Evolutionary conservation across 495 filamentous ascomycete species (phyloP).

Genomic region (Friedmanniomyces simplex): DNA sequence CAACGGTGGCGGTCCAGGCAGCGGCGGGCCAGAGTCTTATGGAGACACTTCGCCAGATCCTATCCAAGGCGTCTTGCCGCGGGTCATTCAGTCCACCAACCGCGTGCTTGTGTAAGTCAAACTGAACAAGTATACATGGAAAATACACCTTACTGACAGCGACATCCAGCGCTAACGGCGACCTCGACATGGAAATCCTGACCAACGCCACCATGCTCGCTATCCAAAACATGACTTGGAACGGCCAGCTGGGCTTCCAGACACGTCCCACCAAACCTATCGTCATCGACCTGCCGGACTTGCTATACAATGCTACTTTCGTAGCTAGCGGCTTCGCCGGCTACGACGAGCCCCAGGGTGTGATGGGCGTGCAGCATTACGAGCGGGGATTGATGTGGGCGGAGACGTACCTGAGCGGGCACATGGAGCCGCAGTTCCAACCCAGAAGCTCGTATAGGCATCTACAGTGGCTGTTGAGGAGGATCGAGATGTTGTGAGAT

Average conservation of each 20-base stretch:
- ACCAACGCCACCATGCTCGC: conserved; percentile 46
- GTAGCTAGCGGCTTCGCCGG: conserved; percentile 13
- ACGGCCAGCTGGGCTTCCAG: conserved; percentile 55
- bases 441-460: conserved; percentile 11
- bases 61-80: conserved; percentile 19
- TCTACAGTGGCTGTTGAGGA: conserved; percentile 25
- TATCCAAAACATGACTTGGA: conserved; percentile 46
- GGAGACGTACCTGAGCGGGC: conserved; percentile 4
- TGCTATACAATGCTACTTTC: conserved; percentile 20
- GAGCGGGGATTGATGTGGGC: conserved; percentile 59
- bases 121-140: conserved; percentile 10
- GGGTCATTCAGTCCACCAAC: conserved; percentile 49
- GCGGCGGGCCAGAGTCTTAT: conserved; percentile 19
- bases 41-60: conserved; percentile 25
- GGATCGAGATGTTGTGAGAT: conserved; percentile 9
- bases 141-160: conserved; percentile 27
- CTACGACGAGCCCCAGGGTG: conserved; percentile 25
- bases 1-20: background rate
- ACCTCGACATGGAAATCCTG: conserved; percentile 49
- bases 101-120: conserved; percentile 42
- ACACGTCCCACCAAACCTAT: conserved; percentile 11
- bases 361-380: conserved; percentile 24
- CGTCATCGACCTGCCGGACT: conserved; percentile 16
- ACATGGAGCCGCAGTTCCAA: conserved; percentile 5
- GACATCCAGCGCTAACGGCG: conserved; percentile 41